Conservation (phyloP, 352 stramenopile genomes). For the Globisporangium camurandrum region DNA sequence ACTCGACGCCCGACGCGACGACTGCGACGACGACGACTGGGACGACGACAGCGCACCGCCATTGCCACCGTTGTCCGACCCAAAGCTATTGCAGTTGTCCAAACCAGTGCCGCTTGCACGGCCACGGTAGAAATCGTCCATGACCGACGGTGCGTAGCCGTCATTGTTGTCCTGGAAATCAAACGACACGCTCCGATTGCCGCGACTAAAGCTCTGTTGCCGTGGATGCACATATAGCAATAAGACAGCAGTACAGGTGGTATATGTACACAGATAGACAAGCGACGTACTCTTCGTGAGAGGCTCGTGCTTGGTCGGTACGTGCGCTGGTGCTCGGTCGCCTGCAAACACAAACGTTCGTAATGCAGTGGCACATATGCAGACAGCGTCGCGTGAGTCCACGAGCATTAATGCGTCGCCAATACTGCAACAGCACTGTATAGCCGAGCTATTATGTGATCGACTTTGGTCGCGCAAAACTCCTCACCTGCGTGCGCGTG, state of each 20-base stretch:
- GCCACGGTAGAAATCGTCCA: conserved; percentile 52
- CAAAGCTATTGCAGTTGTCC: conserved; percentile 38
- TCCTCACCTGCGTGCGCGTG: conserved; percentile 52
- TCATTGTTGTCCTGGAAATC: conserved; percentile 61
- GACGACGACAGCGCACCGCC: conserved; percentile 18
- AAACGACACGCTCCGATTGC: conserved; percentile 70
- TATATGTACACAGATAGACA: background rate
- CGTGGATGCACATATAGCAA: background rate
- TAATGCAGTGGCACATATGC: too few relatives aligned
- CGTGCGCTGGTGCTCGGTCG: conserved; percentile 32
- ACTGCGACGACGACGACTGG: conserved; percentile 25
- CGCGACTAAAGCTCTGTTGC: conserved; percentile 53
- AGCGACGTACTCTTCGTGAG: conserved; percentile 40
- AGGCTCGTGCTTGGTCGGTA: conserved; percentile 41
- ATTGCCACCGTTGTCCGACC: conserved; percentile 43
- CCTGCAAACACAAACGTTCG: conserved; percentile 9
- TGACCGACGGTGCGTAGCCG: conserved; percentile 20
- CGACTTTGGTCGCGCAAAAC: too few relatives aligned
- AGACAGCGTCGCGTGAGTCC: background rate
- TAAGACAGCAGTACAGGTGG: background rate
- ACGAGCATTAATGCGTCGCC: too few relatives aligned
- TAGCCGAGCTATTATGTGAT: too few relatives aligned
- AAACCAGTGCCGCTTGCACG: conserved; percentile 32
- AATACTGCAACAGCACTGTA: too few relatives aligned
- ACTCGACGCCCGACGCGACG: conserved; percentile 47